Base-by-base conservation (phyloP, 176 grass and related monocot genomes). In the Phragmites australis region DNA sequence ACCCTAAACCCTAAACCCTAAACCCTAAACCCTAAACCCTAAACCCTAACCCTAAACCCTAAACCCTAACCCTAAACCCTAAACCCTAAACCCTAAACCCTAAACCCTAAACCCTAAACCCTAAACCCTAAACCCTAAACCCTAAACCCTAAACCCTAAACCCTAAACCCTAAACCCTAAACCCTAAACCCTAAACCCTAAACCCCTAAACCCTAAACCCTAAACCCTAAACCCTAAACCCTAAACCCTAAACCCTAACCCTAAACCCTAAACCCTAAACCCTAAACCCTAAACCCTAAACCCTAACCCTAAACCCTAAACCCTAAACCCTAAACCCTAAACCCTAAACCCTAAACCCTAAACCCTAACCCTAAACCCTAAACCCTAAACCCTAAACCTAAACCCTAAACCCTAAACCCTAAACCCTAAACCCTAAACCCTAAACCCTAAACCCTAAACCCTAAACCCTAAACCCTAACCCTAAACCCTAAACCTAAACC, bases 201-300 rank as follows among this genome's bases (percentile, higher is more conserved):
- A 44, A n/a, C n/a, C 42, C 25, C 8, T 31, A 25, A 74, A 54
- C 46, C 43, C 43, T 39, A 55, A 74, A 74, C 70, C 43, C 43
- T 53, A 74, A 74, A 74, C 70, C 43, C 43, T 74, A 74, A 74
- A 74, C 70, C 70, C 43, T 34, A 52, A 52, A 74, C 47, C 70
- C 43, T 27, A 52, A 74, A 74, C 47, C 63, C 25, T 34, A 34
- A 66, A 66, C 63, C 25, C 25, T 66, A 66, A 66, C 30, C 25
- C 25, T 40, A 40, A 66, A 66, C 29, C 25, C 25, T 40, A 40
- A 66, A 66, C 29, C 25, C 25, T 40, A 47, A 70, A 18, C 32
- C 32, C 10, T 22, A 54, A 70, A 47, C 66, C 32, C 16, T 27
- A 70, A 70, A 37, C 3, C 66, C 32, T 12, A 9, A 68, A 34